These are phyloP conservation scores for Dendrobium chrysotoxum DNA, from an alignment of 106 monocot species.

Conservation along the genomic window DNA sequence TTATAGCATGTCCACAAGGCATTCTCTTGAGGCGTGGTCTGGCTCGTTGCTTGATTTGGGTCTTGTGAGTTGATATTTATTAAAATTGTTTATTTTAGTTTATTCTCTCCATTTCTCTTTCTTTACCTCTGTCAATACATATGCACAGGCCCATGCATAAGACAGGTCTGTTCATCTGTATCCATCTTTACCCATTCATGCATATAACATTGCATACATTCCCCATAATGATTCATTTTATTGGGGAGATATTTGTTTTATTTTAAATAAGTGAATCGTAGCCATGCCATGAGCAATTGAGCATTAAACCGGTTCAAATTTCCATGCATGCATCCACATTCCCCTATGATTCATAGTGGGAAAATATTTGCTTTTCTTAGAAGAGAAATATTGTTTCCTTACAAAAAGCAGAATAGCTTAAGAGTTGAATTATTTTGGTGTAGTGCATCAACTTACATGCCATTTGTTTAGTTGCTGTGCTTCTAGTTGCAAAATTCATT, in stretches of 20 bases:
- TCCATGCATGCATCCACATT: background rate
- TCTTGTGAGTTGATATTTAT: slow-evolving; percentile 53
- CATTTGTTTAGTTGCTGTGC: background rate
- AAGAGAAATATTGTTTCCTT: background rate
- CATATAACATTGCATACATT: background rate
- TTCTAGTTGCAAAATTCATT: background rate
- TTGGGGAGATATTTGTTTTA: background rate
- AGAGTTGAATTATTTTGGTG: background rate
- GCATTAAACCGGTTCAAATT: background rate
- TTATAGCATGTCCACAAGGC: slow-evolving; percentile 70
- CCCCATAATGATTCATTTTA: background rate
- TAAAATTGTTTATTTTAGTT: background rate
- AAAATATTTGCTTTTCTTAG: background rate
- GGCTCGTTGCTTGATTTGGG: slow-evolving; percentile 69
- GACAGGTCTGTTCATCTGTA: background rate
- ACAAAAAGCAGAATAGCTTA: background rate
- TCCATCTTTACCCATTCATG: background rate
- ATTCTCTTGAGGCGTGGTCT: slow-evolving; percentile 86
- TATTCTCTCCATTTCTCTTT: background rate
- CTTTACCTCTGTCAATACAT: background rate
- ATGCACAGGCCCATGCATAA: background rate
- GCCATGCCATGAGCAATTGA: background rate
- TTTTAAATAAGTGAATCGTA: background rate
- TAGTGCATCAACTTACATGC: background rate
- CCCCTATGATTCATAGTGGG: background rate